Evolutionary conservation across 345 rosid species (phyloP).

Genomic region (Rhodomyrtus tomentosa): DNA sequence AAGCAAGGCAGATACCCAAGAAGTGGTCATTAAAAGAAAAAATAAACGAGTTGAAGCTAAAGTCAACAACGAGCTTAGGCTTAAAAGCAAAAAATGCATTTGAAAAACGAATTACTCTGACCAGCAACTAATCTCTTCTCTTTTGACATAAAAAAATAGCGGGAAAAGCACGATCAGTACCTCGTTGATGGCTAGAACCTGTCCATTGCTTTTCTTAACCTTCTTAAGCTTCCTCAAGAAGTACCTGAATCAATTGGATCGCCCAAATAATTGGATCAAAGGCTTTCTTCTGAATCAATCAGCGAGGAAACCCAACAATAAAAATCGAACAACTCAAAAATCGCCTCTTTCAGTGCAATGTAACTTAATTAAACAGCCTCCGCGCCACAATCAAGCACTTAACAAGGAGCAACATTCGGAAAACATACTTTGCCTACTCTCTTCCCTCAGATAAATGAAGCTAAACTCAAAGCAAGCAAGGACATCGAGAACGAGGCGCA

Average conservation of each 20-base stretch:
- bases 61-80: not conserved
- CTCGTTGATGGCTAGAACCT: slow-evolving; percentile 47
- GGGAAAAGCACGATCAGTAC: not conserved
- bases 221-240: slow-evolving; percentile 44
- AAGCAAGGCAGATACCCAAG: not conserved
- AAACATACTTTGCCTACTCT: not conserved
- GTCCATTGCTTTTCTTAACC: slow-evolving; percentile 46
- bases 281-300: not conserved
- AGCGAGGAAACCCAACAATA: not conserved
- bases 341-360: not conserved
- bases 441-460: not conserved
- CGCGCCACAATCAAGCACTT: not conserved
- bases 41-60: not conserved
- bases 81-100: not conserved
- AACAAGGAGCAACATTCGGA: not conserved
- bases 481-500: not conserved
- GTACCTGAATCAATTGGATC: slow-evolving; percentile 17
- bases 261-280: not conserved
- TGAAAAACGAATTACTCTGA: not conserved
- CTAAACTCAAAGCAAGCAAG: not conserved
- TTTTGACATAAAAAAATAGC: not conserved
- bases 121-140: not conserved
- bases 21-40: not conserved
- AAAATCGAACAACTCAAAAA: not conserved
- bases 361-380: not conserved